Evolutionary conservation across 768 basidiomycete genomes (phyloP).

Genomic region (Podaxis sp.): DNA sequence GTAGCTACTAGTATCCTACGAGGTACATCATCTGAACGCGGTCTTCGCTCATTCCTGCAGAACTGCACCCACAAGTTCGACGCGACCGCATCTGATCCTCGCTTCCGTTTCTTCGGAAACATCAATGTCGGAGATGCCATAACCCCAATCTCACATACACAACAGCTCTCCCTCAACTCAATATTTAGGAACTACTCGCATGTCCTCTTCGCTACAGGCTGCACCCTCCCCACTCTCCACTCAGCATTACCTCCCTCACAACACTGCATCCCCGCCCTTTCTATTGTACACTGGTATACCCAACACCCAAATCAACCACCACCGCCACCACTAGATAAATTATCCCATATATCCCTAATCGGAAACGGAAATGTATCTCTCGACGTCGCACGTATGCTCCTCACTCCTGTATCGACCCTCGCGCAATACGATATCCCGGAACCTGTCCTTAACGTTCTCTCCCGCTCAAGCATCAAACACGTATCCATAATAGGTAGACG

Average conservation of each 20-base stretch:
- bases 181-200: constrained; percentile 79
- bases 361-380: constrained; percentile 96
- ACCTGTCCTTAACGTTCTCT: constrained; percentile 67
- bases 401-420: constrained; percentile 66
- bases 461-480: constrained; percentile 61
- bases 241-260: constrained; percentile 46
- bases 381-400: constrained; percentile 87
- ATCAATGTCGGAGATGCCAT: constrained; percentile 53
- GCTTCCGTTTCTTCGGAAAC: constrained; percentile 92
- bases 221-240: constrained; percentile 64
- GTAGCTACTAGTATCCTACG: constrained; percentile 13
- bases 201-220: constrained; percentile 85
- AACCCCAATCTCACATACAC: constrained; percentile 48
- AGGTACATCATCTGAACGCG: not conserved
- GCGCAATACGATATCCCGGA: constrained; percentile 76
- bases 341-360: constrained; percentile 77
- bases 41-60: constrained; percentile 38
- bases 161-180: constrained; percentile 57
- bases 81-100: constrained; percentile 68
- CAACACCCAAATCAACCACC: constrained; percentile 72
- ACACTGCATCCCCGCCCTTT: constrained; percentile 70
- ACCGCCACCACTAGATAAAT: constrained; percentile 63
- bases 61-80: constrained; percentile 98
- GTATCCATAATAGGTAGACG: constrained; percentile 85
- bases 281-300: constrained; percentile 96